Evolutionary conservation across 1,284 basidiomycete species (phyloP), one percentile per base, ranked within the genome.

Genomic region (Papiliotrema laurentii): DNA sequence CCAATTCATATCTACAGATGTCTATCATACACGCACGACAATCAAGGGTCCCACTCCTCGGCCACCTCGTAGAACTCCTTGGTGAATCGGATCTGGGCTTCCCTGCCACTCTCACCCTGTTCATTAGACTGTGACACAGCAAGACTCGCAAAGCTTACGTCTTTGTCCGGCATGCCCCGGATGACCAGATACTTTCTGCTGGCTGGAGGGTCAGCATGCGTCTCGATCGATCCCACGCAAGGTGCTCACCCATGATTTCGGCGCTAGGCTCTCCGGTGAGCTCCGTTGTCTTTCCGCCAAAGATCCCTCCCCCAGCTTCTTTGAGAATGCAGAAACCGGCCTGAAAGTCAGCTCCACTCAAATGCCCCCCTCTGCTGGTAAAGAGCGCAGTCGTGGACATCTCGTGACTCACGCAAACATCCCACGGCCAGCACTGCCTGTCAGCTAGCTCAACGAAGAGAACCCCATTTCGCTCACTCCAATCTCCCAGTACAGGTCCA

Each of bases 241-340:
- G 14, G 9, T 1, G 58, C 68, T 43, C 33, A 69, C 67, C 61
- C 30, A 96, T 76, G 19, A 93, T 76, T 24, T 81, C 81, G 46
- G 87, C 82, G 7, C 68, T 63, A 9, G 89, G 80, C 35, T 77
- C 51, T 69, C 79, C 76, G 56, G 75, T 72, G 30, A 75, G 69
- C 72, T 79, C 56, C 3, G 76, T 74, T 2, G 71, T 71, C 49
- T 84, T 82, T 27, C 82, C 81, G 34, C 88, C 89, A 24, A 84
- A 85, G 27, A 87, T 81, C 21, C 84, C 76, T 22, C 86, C 83
- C 5, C 91, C 91, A 0, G 93, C 89, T 71, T 97, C 94, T 55
- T 88, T 80, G 0, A 89, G 87, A 56, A 98, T 93, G 54, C 93
- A 84, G n/a, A 89, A 83, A 0, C 92, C 93, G 1, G 94, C 85